phyloP scores from a whole-genome alignment of 129 eudicot species.

The Chrysanthemum seticuspe region DNA sequence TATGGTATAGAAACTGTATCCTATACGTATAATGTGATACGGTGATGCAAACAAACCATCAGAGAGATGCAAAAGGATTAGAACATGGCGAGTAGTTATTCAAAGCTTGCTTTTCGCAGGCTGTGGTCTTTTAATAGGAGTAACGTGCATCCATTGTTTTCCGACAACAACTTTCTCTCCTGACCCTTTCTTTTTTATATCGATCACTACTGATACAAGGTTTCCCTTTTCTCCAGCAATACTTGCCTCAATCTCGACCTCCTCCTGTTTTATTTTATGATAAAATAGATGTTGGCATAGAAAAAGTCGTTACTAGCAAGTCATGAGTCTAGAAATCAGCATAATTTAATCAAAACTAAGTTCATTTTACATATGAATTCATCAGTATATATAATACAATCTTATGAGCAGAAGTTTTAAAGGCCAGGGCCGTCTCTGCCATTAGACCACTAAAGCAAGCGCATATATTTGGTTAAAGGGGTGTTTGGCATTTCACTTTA shows the following conservation, averaged over 20 bases:
- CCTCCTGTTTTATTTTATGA: conserved; percentile 17
- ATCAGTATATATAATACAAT: no score
- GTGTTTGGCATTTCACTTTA: no score
- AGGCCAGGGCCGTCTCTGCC: no score
- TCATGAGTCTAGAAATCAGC: background rate
- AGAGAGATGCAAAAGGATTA: background rate
- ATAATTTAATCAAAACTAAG: background rate
- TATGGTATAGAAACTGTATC: background rate
- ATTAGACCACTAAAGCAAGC: no score
- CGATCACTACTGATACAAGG: conserved; percentile 23
- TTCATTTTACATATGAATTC: background rate
- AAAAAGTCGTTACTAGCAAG: background rate
- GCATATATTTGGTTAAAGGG: no score
- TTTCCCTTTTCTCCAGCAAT: conserved; percentile 25
- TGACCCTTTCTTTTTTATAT: conserved; percentile 25
- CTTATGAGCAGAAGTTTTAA: no score
- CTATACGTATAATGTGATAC: background rate
- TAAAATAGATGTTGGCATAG: background rate
- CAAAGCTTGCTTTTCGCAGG: conserved; percentile 27
- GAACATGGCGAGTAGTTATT: background rate
- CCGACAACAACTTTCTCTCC: conserved; percentile 28
- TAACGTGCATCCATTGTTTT: conserved; percentile 32
- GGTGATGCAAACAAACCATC: no score
- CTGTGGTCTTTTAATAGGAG: conserved; percentile 22
- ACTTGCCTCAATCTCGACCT: conserved; percentile 34